These are phyloP conservation scores for Cyberlindnera americana DNA, from an alignment of 805 yeast species.

Conservation along the genomic window DNA sequence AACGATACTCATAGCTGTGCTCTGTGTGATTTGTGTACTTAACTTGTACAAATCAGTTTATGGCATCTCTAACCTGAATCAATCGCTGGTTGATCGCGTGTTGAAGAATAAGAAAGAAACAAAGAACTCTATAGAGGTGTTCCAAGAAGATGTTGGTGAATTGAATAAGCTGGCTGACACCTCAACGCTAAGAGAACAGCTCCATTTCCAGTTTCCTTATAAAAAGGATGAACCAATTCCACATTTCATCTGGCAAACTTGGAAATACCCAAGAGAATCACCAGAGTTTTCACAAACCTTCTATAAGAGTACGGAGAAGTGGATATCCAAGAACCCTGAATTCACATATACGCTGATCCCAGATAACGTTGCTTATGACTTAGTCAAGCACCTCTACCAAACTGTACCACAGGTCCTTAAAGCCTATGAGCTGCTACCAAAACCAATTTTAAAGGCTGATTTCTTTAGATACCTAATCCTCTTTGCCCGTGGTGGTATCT, in stretches of 20 bases:
- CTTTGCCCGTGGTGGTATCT: constrained; percentile 89
- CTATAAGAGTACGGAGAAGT: constrained; percentile 48
- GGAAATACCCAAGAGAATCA: constrained; percentile 70
- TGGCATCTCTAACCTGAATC: constrained; percentile 11
- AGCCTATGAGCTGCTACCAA: constrained; percentile 78
- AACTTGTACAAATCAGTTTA: constrained; percentile 15
- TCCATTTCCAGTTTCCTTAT: constrained; percentile 74
- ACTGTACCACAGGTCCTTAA: constrained; percentile 72
- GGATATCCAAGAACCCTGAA: constrained; percentile 62
- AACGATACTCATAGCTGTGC: constrained; percentile 1
- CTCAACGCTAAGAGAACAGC: constrained; percentile 46
- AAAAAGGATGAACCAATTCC: constrained; percentile 63
- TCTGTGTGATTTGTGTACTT: constrained; percentile 4
- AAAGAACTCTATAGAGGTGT: constrained; percentile 7
- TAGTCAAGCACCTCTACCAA: constrained; percentile 53
- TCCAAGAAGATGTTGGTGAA: constrained; percentile 2
- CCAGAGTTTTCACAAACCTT: constrained; percentile 53
- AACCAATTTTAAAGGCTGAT: constrained; percentile 82
- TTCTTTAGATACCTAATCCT: constrained; percentile 86
- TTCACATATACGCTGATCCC: constrained; percentile 70
- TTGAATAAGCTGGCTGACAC: constrained; percentile 9
- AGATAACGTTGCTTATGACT: constrained; percentile 60
- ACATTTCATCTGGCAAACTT: constrained; percentile 87
- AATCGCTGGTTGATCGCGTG: not conserved
- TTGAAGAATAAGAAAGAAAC: not conserved